Evolutionary conservation across 2,329 filamentous ascomycete species (phyloP), one percentile per base, ranked within the genome.

Genomic region (Fusarium mundagurra): DNA sequence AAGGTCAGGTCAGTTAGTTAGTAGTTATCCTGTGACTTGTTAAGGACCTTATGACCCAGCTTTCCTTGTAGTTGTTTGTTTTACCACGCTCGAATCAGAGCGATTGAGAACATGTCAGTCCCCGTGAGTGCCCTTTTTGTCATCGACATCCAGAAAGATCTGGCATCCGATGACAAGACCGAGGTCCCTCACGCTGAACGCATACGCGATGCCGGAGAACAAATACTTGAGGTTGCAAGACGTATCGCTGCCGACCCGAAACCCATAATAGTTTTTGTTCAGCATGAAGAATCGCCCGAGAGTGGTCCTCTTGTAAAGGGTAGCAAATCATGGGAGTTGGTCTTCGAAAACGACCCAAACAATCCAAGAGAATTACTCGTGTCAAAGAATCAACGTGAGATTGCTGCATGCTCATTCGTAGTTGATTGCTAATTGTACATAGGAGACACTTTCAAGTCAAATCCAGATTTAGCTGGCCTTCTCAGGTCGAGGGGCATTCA

Each of bases 401-500:
- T 20, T 39, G n/a, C 44, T 29, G 17, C 12, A 29, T 10, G 5
- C 22, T 14, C 11, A 13, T 54, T 27, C 18, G 16, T 22, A 13
- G 5, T 36, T 4, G 20, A 44, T 10, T 34, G 20, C 43, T 71
- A 18, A 71, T n/a, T 22, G 5, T 16, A 14, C 31, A 8, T 22
- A 71, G 66, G 68, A 39, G 57, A 71, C 17, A 70, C 66, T 12
- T 71, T 70, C 54, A 53, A 66, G 39, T 66, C 68, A 18, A 71
- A 71, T 31, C 50, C 66, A 8, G 43, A 39, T 10, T 24, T 71
- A 34, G 50, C 38, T 14, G 39, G 48, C 13, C 27, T 57, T 14
- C 38, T 71, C 7, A 70, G 41, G 34, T 47, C 44, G 4, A 39
- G 58, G 34, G 61, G 68, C 12, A 45, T 70, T 24, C 38, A 70